Evolutionary conservation across 768 basidiomycete species (phyloP), one percentile per base, ranked within the genome.

Genomic region (Russula foetens): DNA sequence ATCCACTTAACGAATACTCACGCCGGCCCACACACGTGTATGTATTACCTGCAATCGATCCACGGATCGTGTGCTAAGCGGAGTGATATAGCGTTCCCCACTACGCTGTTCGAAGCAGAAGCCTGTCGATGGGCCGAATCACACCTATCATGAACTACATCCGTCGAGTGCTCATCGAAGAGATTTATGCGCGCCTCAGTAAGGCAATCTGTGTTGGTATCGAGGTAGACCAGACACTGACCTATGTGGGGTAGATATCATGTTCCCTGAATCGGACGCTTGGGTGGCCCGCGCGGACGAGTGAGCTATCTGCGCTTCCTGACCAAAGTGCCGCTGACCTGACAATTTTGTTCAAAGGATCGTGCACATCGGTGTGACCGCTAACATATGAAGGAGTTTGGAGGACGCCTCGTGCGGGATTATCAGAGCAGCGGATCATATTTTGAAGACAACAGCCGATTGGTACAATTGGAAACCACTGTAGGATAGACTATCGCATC

Each of bases 241-340:
- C 53, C 24, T 7, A 35, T 5, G n/a, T 51, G 38, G 5, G 39
- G 2, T 41, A 81, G 82, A 75, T 2, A 79, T 77, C 0, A 82
- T 84, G 77, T 84, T 85, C 73, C 84, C 84, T 0, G 82, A 84
- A 62, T 83, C 81, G 0, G 81, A 71, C 1, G 82, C 80, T 60
- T 84, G 83, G 83, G 62, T 78, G 7, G 78, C 78, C 0, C 75
- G 77, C n/a, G 78, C 78, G 2, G 83, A 85, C 59, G 80, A 84
- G 81, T 82, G 68, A 41, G 64, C 21, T 2, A 33, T 21, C 11
- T 44, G 8, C 35, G n/a, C 23, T 47, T 44, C 7, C 7, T 17
- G 6, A 38, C 15, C 7, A 43, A 52, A 19, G 5, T 44, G n/a
- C 51, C 26, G 15, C 57, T 52, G n/a, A 39, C 33, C 28, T 19